Evolutionary conservation across 768 basidiomycete genomes (phyloP).

Genomic region (Mycena rebaudengoi): DNA sequence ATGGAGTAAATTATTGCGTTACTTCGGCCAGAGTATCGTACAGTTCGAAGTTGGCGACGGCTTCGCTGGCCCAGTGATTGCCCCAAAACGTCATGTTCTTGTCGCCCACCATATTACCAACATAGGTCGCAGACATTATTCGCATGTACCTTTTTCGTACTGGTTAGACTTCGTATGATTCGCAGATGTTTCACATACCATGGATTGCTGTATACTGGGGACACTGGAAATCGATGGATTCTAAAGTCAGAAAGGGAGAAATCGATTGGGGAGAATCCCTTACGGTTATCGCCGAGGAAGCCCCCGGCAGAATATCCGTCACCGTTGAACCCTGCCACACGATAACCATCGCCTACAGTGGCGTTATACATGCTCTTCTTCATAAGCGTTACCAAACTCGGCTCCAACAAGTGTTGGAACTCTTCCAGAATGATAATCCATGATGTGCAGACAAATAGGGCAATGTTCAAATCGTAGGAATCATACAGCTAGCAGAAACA

Average conservation of each 20-base stretch:
- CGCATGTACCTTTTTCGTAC: slow-evolving; percentile 37
- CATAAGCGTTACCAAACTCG: slow-evolving; percentile 32
- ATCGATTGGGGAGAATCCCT: not conserved
- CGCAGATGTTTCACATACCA: slow-evolving; percentile 27
- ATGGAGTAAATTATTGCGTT: not conserved
- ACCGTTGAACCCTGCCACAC: slow-evolving; percentile 38
- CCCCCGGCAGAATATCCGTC: slow-evolving; percentile 42
- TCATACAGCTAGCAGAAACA: slow-evolving; percentile 26
- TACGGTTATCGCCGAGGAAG: slow-evolving; percentile 39
- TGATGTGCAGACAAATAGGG: slow-evolving; percentile 39
- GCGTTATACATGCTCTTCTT: slow-evolving; percentile 43
- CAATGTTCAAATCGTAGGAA: slow-evolving; percentile 38
- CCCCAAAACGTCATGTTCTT: slow-evolving; percentile 42
- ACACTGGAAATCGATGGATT: slow-evolving; percentile 24
- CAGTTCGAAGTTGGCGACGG: slow-evolving; percentile 36
- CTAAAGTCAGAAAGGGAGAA: not conserved
- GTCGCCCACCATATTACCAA: slow-evolving; percentile 39
- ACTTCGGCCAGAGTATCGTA: slow-evolving; percentile 40
- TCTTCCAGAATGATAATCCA: slow-evolving; percentile 42
- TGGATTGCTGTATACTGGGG: slow-evolving; percentile 39
- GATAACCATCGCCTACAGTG: slow-evolving; percentile 41
- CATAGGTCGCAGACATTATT: slow-evolving; percentile 42
- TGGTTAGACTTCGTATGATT: not conserved
- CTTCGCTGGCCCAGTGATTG: slow-evolving; percentile 38
- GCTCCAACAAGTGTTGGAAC: slow-evolving; percentile 37